Conservation (phyloP, 495 filamentous ascomycete genomes). For the Recurvomyces mirabilis region DNA sequence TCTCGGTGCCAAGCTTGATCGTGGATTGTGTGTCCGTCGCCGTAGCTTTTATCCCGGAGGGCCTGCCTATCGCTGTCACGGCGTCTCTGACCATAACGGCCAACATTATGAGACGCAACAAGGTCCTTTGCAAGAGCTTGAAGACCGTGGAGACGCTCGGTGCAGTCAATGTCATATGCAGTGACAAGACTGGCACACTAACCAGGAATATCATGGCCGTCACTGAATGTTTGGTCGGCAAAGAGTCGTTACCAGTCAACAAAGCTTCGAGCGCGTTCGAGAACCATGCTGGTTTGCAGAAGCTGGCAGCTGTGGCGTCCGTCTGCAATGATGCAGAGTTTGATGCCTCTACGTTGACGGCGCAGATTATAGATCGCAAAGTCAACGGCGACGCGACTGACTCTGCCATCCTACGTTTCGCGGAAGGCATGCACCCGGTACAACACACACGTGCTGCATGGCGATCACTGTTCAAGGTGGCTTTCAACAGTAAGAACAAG, state of each 20-base stretch:
- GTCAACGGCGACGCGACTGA: slow-evolving; percentile 66
- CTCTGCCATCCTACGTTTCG: slow-evolving; percentile 55
- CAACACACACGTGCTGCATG: slow-evolving; percentile 39
- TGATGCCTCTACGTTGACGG: slow-evolving; percentile 44
- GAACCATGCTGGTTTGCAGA: slow-evolving; percentile 14
- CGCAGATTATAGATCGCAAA: slow-evolving; percentile 43
- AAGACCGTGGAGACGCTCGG: slow-evolving; percentile 62
- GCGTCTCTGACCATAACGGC: slow-evolving; percentile 62
- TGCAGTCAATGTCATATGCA: slow-evolving; percentile 55
- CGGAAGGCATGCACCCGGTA: slow-evolving; percentile 45
- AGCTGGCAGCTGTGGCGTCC: slow-evolving; percentile 32
- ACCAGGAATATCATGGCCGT: slow-evolving; percentile 55
- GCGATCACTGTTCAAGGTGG: slow-evolving; percentile 51
- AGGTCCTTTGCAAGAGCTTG: slow-evolving; percentile 54
- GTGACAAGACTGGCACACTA: slow-evolving; percentile 59
- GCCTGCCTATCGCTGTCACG: slow-evolving; percentile 56
- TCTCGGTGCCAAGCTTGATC: slow-evolving; percentile 45
- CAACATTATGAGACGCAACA: slow-evolving; percentile 50
- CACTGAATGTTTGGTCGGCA: slow-evolving; percentile 42
- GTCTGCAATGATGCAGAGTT: slow-evolving; percentile 65
- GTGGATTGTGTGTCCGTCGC: slow-evolving; percentile 56
- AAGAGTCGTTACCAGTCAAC: slow-evolving; percentile 19
- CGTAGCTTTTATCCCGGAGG: slow-evolving; percentile 66
- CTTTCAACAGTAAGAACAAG: slow-evolving; percentile 73
- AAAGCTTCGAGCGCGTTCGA: slow-evolving; percentile 2